phyloP scores from a whole-genome alignment of 805 yeast genomes.

The Lipomyces yamanashiensis region DNA sequence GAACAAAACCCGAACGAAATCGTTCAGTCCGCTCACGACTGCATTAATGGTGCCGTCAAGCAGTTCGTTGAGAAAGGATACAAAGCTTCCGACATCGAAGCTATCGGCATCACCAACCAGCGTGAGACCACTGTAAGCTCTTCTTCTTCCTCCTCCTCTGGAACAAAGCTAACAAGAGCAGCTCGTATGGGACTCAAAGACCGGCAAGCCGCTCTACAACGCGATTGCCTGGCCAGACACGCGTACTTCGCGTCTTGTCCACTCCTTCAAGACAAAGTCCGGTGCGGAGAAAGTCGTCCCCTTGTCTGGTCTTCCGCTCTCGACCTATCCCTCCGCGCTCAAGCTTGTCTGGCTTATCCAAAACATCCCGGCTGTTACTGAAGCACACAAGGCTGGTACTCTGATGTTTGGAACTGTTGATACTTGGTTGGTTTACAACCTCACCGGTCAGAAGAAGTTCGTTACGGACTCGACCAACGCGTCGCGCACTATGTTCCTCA shows the following conservation, averaged over 20 bases:
- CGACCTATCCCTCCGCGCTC: constrained; percentile 90
- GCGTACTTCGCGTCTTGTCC: constrained; percentile 75
- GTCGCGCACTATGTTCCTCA: constrained; percentile 87
- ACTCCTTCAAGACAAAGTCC: constrained; percentile 60
- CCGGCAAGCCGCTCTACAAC: constrained; percentile 81
- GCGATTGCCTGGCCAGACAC: constrained; percentile 98
- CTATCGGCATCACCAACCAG: constrained; percentile 93
- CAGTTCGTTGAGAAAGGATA: constrained; percentile 44
- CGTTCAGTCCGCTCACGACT: constrained; percentile 76
- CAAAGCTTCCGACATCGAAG: constrained; percentile 55
- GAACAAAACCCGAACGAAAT: constrained; percentile 89
- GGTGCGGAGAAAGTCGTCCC: constrained; percentile 61
- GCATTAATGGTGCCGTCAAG: constrained; percentile 54
- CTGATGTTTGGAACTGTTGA: constrained; percentile 93
- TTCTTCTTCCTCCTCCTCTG: constrained; percentile 37
- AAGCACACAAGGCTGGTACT: constrained; percentile 74
- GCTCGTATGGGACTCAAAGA: constrained; percentile 75
- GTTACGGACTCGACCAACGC: constrained; percentile 92
- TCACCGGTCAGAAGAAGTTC: constrained; percentile 58
- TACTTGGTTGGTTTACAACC: constrained; percentile 87
- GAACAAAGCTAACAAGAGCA: not conserved
- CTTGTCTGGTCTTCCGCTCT: constrained; percentile 82
- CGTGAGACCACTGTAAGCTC: constrained; percentile 74
- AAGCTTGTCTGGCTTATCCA: constrained; percentile 89
- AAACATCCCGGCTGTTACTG: constrained; percentile 67